These are phyloP conservation scores for Wickerhamiella occidentalis DNA, from an alignment of 805 yeast species.

Conservation along the genomic window DNA sequence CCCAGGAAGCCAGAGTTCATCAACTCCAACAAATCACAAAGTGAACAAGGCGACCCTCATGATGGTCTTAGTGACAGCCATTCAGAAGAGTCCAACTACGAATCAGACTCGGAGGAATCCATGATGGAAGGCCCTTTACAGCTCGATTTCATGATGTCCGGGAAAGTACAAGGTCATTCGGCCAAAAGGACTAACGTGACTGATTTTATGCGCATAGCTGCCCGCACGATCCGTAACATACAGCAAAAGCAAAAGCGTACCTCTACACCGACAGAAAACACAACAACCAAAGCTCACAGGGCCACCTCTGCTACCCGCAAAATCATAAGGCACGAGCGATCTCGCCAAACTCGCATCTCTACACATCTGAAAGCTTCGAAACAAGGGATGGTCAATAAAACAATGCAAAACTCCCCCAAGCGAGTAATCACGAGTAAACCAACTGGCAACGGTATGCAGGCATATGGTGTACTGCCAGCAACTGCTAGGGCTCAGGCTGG, in stretches of 20 bases:
- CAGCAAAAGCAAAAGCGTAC: background rate
- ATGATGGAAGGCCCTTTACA: background rate
- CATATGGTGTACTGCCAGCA: too few relatives aligned
- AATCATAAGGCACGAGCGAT: too few relatives aligned
- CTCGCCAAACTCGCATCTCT: too few relatives aligned
- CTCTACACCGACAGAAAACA: too few relatives aligned
- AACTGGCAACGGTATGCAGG: too few relatives aligned
- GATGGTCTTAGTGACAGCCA: background rate
- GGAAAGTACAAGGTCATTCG: background rate
- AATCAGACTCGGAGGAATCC: background rate
- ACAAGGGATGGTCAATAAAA: too few relatives aligned
- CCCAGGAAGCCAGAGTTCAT: background rate
- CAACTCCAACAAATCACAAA: background rate
- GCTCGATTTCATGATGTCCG: slow-evolving; percentile 1
- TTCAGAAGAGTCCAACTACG: background rate
- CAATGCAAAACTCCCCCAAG: too few relatives aligned
- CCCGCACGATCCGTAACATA: background rate
- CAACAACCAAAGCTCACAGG: too few relatives aligned
- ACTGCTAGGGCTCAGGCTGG: too few relatives aligned
- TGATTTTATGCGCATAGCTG: slow-evolving; percentile 6
- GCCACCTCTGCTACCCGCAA: too few relatives aligned
- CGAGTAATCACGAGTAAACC: too few relatives aligned
- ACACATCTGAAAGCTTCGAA: too few relatives aligned
- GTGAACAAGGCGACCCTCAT: background rate
- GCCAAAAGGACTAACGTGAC: background rate